phyloP scores from a whole-genome alignment of 2,329 filamentous ascomycete genomes.

The Venturia asperata region DNA sequence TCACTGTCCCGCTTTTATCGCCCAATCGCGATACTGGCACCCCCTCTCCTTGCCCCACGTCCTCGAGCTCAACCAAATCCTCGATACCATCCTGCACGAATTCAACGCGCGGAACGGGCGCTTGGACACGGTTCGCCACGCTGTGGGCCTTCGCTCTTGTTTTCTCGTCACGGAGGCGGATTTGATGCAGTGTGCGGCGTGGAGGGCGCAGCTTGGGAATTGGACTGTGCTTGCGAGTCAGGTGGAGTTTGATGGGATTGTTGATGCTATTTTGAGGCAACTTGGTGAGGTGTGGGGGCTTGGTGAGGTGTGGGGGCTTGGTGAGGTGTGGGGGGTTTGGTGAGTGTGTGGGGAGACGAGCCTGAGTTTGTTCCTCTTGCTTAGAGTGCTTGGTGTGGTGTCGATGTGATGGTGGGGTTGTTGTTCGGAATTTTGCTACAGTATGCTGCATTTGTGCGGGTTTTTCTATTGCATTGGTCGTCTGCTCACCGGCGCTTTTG shows the following conservation, averaged over 20 bases:
- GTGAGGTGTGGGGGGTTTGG: neutral
- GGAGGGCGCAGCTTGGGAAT: neutral
- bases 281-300: neutral
- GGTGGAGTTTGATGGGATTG: neutral
- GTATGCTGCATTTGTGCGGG: too few relatives aligned
- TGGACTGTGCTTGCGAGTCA: neutral
- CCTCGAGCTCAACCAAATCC: neutral
- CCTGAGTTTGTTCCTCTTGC: too few relatives aligned
- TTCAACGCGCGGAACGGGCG: neutral
- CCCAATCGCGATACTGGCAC: neutral
- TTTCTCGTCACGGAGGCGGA: too few relatives aligned
- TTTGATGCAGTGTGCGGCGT: too few relatives aligned
- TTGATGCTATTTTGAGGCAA: neutral
- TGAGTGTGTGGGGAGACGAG: too few relatives aligned
- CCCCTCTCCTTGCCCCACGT: neutral
- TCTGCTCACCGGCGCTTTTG: too few relatives aligned
- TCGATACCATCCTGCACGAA: neutral
- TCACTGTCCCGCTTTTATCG: neutral
- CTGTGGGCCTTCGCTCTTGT: neutral
- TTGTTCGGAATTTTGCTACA: too few relatives aligned
- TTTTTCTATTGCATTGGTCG: too few relatives aligned
- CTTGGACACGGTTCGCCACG: neutral
- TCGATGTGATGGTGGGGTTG: neutral
- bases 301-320: too few relatives aligned
- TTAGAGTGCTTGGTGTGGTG: too few relatives aligned